Evolutionary conservation across 2,329 filamentous ascomycete species (phyloP).

Genomic region (Clonostachys sp.): DNA sequence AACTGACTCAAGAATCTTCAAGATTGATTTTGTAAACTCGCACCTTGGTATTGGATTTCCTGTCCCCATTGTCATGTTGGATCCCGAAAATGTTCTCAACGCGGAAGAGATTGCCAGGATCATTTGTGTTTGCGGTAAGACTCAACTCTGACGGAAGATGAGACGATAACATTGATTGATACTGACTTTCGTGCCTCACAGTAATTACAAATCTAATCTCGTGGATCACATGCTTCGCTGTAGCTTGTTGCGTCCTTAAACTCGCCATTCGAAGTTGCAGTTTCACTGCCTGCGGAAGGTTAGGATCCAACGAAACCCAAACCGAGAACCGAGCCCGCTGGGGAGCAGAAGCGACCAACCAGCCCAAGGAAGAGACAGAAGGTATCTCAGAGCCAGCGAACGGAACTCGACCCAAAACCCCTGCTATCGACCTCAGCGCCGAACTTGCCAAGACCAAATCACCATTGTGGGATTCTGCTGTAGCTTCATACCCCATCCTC

Average conservation of each 20-base stretch:
- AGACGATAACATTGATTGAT: neutral
- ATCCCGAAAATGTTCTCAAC: constrained; percentile 22
- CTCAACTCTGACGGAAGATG: no score
- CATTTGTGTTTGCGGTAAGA: constrained; percentile 9
- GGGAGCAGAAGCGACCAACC: neutral
- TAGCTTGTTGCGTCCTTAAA: neutral
- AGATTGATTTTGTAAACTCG: constrained; percentile 45
- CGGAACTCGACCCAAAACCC: neutral
- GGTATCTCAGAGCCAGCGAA: neutral
- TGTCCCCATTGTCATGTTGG: constrained; percentile 42
- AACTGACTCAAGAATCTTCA: neutral
- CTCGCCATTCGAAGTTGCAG: neutral
- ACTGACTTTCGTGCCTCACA: constrained; percentile 6
- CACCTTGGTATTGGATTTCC: constrained; percentile 47
- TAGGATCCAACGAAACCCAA: neutral
- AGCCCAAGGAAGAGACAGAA: neutral
- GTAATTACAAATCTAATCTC: constrained; percentile 26
- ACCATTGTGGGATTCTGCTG: constrained; percentile 1
- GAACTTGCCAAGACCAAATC: neutral
- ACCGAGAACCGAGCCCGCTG: neutral
- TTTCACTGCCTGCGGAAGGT: no score
- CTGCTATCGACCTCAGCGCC: neutral
- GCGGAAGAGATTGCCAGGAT: constrained; percentile 31
- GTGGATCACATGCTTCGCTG: constrained; percentile 17
- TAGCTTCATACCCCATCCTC: constrained; percentile 17